Evolutionary conservation across 192 early-diverging fungal species (phyloP).

Genomic region (Mortierella hygrophila): DNA sequence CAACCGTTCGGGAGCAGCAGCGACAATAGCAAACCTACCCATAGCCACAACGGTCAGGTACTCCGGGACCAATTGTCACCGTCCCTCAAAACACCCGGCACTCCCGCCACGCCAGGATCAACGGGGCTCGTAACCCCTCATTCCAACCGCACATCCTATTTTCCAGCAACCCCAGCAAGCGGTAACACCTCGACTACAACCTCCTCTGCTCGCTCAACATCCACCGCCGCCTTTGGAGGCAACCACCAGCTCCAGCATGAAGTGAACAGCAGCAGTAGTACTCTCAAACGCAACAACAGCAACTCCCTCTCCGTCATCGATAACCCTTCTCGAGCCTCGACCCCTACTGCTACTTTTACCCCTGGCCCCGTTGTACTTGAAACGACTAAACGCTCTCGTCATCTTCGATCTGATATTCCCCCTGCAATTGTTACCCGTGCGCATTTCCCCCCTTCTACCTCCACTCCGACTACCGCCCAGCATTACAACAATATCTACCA

Average conservation of each 20-base stretch:
- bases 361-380: constrained; percentile 19
- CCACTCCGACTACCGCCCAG: neutral
- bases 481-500: constrained; percentile 1
- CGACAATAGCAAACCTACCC: neutral
- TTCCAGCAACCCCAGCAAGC: constrained; percentile 30
- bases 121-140: constrained; percentile 20
- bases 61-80: neutral
- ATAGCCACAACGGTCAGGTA: neutral
- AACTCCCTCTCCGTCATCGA: neutral
- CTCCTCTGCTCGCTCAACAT: constrained; percentile 4
- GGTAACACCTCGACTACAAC: constrained; percentile 7
- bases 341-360: constrained; percentile 1
- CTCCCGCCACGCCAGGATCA: constrained; percentile 21
- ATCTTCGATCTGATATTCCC: neutral
- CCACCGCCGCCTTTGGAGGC: constrained; percentile 9
- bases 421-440: constrained; percentile 19
- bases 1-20: neutral
- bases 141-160: constrained; percentile 27
- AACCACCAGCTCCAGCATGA: constrained; percentile 3
- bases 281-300: neutral
- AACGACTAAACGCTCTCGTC: neutral
- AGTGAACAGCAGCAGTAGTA: constrained; percentile 7
- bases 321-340: neutral
- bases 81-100: constrained; percentile 13
- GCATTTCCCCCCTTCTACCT: neutral